phyloP scores from a whole-genome alignment of 306 rosid genomes.

The Vigna radiata region DNA sequence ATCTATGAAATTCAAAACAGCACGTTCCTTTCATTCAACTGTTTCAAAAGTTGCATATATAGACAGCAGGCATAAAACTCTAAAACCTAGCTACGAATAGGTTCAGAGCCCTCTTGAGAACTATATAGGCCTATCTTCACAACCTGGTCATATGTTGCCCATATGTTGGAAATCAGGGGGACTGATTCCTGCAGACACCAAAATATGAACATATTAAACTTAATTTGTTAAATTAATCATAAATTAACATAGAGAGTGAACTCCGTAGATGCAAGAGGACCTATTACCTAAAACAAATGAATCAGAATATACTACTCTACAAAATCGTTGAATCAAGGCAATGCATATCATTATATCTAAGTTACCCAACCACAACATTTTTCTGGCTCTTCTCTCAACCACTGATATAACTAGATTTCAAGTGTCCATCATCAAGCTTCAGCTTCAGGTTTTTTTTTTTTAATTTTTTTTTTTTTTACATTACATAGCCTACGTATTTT shows the following conservation, averaged over 20 bases:
- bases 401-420: conserved; percentile 13
- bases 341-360: conserved; percentile 14
- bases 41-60: conserved; percentile 36
- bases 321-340: conserved; percentile 30
- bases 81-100: conserved; percentile 16
- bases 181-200: conserved; percentile 63
- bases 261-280: conserved; percentile 22
- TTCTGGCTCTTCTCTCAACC: conserved; percentile 3
- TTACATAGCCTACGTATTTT: neutral
- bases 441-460: conserved; percentile 11
- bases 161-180: conserved; percentile 47
- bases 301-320: conserved; percentile 20
- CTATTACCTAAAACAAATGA: conserved; percentile 6
- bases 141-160: conserved; percentile 45
- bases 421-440: neutral
- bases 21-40: conserved; percentile 26
- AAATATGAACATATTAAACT: conserved; percentile 31
- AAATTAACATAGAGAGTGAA: conserved; percentile 19
- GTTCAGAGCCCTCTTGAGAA: conserved; percentile 26
- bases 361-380: conserved; percentile 17
- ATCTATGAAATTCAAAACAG: conserved; percentile 39
- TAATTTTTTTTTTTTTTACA: conserved; percentile 20
- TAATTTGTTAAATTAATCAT: conserved; percentile 27
- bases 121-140: conserved; percentile 29
- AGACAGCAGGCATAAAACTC: conserved; percentile 24